A percentile compares a stretch with the other conserved stretches of the same genome.
Conservation (phyloP, 2,329 filamentous ascomycete species). For the Trichoderma aggressivum region DNA sequence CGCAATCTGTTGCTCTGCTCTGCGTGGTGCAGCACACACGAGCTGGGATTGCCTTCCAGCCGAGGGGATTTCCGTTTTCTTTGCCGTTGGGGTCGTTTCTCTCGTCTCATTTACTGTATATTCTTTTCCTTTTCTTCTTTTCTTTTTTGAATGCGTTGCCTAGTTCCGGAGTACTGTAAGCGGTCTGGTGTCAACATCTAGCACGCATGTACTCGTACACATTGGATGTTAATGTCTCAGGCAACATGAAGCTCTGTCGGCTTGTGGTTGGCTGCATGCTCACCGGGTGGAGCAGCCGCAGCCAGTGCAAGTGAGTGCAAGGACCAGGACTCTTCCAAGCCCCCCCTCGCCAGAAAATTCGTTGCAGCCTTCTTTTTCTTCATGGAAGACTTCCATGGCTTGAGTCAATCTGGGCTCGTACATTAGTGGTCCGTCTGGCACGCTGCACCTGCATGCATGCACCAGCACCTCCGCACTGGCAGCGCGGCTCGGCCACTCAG, state of each 20-base stretch:
- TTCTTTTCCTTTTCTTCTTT: not conserved
- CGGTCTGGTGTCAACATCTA: too few relatives aligned
- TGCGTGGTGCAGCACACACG: not conserved
- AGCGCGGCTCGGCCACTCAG: not conserved
- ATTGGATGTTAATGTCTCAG: too few relatives aligned
- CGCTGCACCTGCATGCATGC: slow-evolving; percentile 11
- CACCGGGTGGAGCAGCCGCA: not conserved
- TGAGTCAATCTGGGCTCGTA: slow-evolving; percentile 14
- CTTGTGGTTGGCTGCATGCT: not conserved
- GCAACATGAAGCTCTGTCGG: too few relatives aligned
- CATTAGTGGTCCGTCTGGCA: slow-evolving; percentile 16
- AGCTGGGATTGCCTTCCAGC: not conserved
- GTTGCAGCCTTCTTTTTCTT: slow-evolving; percentile 21
- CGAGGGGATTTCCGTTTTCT: not conserved
- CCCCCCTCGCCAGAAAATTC: slow-evolving; percentile 1
- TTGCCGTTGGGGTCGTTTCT: not conserved
- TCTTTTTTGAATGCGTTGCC: too few relatives aligned
- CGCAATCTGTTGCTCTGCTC: slow-evolving; percentile 7
- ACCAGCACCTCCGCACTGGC: slow-evolving; percentile 5
- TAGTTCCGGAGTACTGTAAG: too few relatives aligned
- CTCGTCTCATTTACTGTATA: not conserved
- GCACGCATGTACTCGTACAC: too few relatives aligned
- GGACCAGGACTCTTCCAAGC: not conserved
- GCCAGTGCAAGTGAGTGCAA: not conserved
- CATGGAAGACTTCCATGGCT: slow-evolving; percentile 18